Evolutionary conservation across 768 basidiomycete genomes (phyloP).

Genomic region (Mrakia gelida): DNA sequence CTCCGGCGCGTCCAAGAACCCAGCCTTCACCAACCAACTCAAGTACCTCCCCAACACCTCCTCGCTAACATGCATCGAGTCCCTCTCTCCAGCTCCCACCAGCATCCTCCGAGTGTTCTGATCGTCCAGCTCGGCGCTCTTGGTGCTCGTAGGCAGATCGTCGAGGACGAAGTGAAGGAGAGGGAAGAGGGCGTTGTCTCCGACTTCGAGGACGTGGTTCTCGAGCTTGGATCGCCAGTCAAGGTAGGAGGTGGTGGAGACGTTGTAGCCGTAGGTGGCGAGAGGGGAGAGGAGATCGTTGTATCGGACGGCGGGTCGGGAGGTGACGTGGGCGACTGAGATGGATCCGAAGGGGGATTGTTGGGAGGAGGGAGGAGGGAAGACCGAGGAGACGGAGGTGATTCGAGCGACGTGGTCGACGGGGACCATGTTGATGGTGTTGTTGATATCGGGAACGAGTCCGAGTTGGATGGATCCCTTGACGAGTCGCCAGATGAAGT

Average conservation of each 20-base stretch:
- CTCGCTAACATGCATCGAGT: constrained; percentile 62
- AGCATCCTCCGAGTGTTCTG: constrained; percentile 69
- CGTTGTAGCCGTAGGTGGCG: constrained; percentile 70
- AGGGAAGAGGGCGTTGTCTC: constrained; percentile 96
- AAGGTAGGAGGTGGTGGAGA: constrained; percentile 77
- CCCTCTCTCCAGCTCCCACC: constrained; percentile 45
- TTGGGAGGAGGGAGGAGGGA: constrained; percentile 46
- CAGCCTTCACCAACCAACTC: constrained; percentile 83
- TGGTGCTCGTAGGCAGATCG: constrained; percentile 93
- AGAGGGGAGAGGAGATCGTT: constrained; percentile 76
- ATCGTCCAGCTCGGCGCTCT: constrained; percentile 85
- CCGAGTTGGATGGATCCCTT: constrained; percentile 99
- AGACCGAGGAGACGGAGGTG: constrained; percentile 65
- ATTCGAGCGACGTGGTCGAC: constrained; percentile 92
- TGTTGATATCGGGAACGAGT: constrained; percentile 93
- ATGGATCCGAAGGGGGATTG: constrained; percentile 36
- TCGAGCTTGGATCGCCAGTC: constrained; percentile 88
- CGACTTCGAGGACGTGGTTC: constrained; percentile 86
- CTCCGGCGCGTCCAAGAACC: constrained; percentile 64
- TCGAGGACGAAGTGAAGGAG: constrained; percentile 95
- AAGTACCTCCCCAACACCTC: constrained; percentile 79
- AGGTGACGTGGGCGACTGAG: constrained; percentile 63
- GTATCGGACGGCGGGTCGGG: constrained; percentile 80
- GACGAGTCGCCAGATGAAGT: constrained; percentile 96
- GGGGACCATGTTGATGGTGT: constrained; percentile 96